These are phyloP conservation scores for Taphrina wiesneri DNA, from an alignment of 1,139 yeast genomes.

Conservation along the genomic window DNA sequence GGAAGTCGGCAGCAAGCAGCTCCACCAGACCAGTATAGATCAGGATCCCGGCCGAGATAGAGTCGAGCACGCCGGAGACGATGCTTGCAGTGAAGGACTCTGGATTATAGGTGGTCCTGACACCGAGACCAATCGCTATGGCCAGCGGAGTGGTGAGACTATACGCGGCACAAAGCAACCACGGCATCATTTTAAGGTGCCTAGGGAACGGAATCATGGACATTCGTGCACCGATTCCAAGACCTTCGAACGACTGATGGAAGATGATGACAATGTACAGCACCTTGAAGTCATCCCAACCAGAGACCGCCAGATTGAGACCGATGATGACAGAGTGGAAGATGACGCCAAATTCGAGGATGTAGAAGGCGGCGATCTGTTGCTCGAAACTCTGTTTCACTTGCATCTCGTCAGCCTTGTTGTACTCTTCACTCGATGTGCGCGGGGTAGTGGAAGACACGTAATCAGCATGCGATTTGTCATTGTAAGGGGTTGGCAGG, in stretches of 20 bases:
- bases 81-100: constrained; percentile 61
- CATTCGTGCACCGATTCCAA: constrained; percentile 81
- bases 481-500: neutral
- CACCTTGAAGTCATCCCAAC: constrained; percentile 64
- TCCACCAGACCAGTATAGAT: constrained; percentile 81
- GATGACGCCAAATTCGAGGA: constrained; percentile 67
- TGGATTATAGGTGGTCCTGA: constrained; percentile 61
- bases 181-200: constrained; percentile 56
- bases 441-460: neutral
- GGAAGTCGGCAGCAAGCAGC: constrained; percentile 79
- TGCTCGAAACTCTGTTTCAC: constrained; percentile 39
- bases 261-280: constrained; percentile 72
- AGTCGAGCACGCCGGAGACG: constrained; percentile 74
- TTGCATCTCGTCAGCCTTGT: neutral
- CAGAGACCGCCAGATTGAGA: constrained; percentile 61
- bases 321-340: constrained; percentile 74
- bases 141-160: constrained; percentile 74
- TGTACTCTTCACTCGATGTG: neutral
- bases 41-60: constrained; percentile 81
- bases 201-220: constrained; percentile 67
- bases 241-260: constrained; percentile 82
- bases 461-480: neutral
- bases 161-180: constrained; percentile 59
- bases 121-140: constrained; percentile 82
- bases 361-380: constrained; percentile 54